phyloP scores from a whole-genome alignment of 2,329 filamentous ascomycete species.

The Claviceps africana region DNA sequence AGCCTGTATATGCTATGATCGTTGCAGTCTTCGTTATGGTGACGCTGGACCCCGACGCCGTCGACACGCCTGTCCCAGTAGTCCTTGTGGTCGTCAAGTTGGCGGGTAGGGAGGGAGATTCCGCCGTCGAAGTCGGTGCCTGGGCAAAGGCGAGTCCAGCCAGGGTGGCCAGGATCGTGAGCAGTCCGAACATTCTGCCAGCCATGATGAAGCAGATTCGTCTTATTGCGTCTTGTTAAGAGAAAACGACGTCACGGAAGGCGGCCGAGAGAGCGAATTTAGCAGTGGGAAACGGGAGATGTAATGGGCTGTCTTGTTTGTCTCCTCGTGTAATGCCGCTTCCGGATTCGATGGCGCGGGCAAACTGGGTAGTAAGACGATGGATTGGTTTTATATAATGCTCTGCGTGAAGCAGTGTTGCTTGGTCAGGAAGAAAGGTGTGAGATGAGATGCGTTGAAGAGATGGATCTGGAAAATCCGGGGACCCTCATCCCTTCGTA shows the following conservation, averaged over 20 bases:
- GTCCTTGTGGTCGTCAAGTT: neutral
- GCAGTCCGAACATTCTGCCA: neutral
- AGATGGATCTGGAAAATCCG: neutral
- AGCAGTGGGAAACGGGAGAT: neutral
- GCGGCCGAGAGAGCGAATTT: neutral
- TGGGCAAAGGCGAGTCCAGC: conserved; percentile 2
- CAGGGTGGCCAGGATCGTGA: conserved; percentile 1
- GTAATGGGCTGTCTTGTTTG: neutral
- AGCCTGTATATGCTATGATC: neutral
- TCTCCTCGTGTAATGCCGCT: neutral
- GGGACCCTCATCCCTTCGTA: neutral
- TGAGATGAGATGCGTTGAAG: neutral
- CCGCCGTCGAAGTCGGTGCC: neutral
- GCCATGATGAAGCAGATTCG: neutral
- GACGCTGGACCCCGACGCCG: too few species aligned
- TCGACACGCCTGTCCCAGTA: neutral
- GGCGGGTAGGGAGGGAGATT: neutral
- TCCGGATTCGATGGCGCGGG: too few species aligned
- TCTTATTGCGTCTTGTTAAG: neutral
- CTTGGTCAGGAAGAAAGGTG: neutral
- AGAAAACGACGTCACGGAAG: neutral
- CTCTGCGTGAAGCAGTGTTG: neutral
- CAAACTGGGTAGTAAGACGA: too few species aligned
- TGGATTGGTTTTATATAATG: neutral
- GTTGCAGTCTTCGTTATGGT: neutral